Base-by-base conservation (phyloP, 2,329 filamentous ascomycete species). In the Aspergillus terreus region DNA sequence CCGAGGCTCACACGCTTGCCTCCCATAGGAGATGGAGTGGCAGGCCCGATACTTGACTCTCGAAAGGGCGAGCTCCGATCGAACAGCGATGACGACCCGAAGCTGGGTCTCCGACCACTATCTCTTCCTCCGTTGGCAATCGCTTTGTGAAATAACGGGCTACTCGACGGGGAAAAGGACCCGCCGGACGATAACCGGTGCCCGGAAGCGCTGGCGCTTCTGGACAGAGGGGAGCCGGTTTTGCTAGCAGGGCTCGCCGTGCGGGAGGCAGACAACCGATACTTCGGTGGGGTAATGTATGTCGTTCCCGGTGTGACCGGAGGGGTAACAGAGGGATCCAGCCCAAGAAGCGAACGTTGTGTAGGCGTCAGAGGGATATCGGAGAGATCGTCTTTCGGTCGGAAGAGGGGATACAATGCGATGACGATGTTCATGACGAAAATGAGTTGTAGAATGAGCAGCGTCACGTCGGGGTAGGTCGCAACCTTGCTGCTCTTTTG, bases 281-380 rank as follows among this genome's bases (percentile, higher is more conserved):
- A 96, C 63, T 90, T 84, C 2, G 92, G 92, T 4, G 92, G 92
- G 0, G 92, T 96, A 62, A 87, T 84, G 71, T 89, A 95, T 51
- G 82, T 82, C 40, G 87, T 85, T 48, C 82, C 80, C 2, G 90
- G 86, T 0, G 86, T 87, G 0, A 74, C 68, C 0, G 87, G 81
- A 2, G 82, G 76, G 2, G 75, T 82, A 1, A 86, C 82, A 52
- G 79, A 82, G 2, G 90, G 86, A 36, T 86, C 82, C 3, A 99
- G 82, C 44, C 91, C 92, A 47, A 99, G 83, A 12, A 96, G 81
- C 57, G 85, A 81, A 55, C 92, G 87, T 76, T 97, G 94, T 11
- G 85, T 84, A n/a, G 89, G 86, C 1, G 92, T 96, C 59, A 99
- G 81, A 55, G 92, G 85, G 46, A 99, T 95, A 69, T 99, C 94